Evolutionary conservation across 2,329 filamentous ascomycete genomes (phyloP).

Genomic region (Penicillium capsulatum): DNA sequence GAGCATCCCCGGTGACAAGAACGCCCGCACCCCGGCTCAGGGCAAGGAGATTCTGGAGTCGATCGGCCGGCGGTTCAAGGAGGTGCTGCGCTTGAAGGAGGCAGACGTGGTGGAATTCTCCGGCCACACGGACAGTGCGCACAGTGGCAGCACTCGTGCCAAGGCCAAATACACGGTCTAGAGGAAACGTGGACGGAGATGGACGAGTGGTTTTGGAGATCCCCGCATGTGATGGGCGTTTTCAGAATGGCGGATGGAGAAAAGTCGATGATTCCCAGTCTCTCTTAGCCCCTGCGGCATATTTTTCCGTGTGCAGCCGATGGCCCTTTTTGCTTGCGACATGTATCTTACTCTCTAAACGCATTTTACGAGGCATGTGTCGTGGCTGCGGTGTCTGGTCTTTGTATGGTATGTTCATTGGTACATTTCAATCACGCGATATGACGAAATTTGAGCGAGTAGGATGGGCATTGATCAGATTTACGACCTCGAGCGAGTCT

Average conservation of each 20-base stretch:
- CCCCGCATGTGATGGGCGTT: constrained; percentile 10
- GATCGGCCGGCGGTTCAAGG: constrained; percentile 91
- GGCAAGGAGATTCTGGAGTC: constrained; percentile 76
- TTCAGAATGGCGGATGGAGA: constrained; percentile 10
- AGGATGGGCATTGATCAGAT: neutral
- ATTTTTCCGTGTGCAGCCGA: constrained; percentile 11
- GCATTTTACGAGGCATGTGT: constrained; percentile 27
- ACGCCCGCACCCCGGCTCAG: constrained; percentile 72
- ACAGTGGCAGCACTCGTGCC: constrained; percentile 87
- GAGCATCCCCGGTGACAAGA: constrained; percentile 69
- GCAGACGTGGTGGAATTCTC: constrained; percentile 87
- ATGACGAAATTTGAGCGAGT: constrained; percentile 1
- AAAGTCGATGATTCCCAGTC: constrained; percentile 20
- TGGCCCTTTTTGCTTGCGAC: constrained; percentile 28
- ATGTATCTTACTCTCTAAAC: constrained; percentile 34
- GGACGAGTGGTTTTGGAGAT: constrained; percentile 1
- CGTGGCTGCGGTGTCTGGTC: constrained; percentile 6
- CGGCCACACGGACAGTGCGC: constrained; percentile 89
- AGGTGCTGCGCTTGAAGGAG: constrained; percentile 73
- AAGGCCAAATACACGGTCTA: constrained; percentile 91
- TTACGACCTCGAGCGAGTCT: too few species aligned
- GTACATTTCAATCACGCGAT: constrained; percentile 5
- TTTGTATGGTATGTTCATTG: constrained; percentile 7
- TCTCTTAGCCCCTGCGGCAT: constrained; percentile 19
- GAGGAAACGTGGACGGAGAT: constrained; percentile 18